phyloP scores from a whole-genome alignment of 164 flowering plant genomes.

The Vitis rupestris region DNA sequence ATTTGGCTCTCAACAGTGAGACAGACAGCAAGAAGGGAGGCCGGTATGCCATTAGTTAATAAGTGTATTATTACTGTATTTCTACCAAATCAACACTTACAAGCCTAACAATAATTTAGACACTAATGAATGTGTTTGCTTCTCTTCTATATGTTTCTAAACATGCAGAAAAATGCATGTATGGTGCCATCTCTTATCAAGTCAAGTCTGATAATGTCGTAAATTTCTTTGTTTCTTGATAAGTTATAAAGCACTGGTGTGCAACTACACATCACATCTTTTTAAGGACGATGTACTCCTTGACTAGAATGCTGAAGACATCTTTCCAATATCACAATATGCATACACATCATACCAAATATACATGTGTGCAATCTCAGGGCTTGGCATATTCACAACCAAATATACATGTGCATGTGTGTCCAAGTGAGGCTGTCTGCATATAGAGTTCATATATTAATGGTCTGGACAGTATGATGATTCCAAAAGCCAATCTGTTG shows the following conservation, averaged over 20 bases:
- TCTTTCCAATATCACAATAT: neutral
- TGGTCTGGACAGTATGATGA: no score
- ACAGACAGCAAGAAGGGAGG: neutral
- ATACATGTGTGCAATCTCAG: no score
- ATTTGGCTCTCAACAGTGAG: neutral
- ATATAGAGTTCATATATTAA: no score
- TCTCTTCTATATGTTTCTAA: neutral
- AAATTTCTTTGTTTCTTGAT: neutral
- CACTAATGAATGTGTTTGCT: neutral
- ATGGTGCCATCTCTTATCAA: no score
- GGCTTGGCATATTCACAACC: no score
- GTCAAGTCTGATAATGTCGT: no score
- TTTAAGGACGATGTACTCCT: neutral
- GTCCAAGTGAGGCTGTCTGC: no score
- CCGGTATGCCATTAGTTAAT: neutral
- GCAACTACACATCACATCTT: neutral
- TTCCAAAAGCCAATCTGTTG: no score
- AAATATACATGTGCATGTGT: no score
- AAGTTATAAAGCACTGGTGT: neutral
- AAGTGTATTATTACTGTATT: no score
- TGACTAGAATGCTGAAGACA: neutral
- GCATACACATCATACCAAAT: neutral
- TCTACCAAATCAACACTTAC: neutral
- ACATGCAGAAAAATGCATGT: no score
- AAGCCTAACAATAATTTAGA: neutral